Evolutionary conservation across 2,329 filamentous ascomycete species (phyloP).

Genomic region (Moelleriella libera): DNA sequence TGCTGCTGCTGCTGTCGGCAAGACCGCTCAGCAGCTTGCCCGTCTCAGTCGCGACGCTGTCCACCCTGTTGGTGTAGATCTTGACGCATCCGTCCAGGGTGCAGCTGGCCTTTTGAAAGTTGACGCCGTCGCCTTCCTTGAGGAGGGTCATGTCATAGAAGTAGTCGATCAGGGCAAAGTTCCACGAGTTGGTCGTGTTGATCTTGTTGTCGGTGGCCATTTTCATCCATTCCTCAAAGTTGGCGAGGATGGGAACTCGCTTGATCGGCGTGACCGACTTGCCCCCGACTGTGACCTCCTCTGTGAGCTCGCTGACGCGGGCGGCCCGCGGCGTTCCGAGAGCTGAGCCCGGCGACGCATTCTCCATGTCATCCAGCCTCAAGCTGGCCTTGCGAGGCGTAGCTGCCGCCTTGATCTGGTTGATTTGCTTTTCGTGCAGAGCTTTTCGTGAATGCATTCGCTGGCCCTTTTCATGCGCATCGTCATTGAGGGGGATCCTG

Average conservation of each 20-base stretch:
- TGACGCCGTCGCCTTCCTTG: slow-evolving; percentile 92
- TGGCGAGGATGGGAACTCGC: slow-evolving; percentile 85
- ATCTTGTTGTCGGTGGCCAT: slow-evolving; percentile 99
- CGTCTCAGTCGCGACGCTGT: slow-evolving; percentile 95
- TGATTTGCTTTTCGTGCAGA: slow-evolving; percentile 80
- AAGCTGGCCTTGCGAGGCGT: slow-evolving; percentile 52
- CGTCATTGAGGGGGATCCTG: slow-evolving; percentile 93
- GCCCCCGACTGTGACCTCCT: slow-evolving; percentile 53
- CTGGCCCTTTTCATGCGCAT: slow-evolving; percentile 79
- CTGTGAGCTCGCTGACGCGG: slow-evolving; percentile 28
- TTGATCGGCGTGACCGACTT: slow-evolving; percentile 87
- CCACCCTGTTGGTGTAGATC: slow-evolving; percentile 96
- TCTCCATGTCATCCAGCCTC: slow-evolving; percentile 43
- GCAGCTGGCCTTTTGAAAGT: slow-evolving; percentile 97
- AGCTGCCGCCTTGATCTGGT: slow-evolving; percentile 64
- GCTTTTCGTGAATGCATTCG: slow-evolving; percentile 79
- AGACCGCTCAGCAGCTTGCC: slow-evolving; percentile 88
- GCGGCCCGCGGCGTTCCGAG: slow-evolving; percentile 35
- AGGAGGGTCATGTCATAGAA: slow-evolving; percentile 98
- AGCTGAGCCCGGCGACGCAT: slow-evolving; percentile 39
- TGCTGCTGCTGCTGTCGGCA: slow-evolving; percentile 71
- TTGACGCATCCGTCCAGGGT: slow-evolving; percentile 97
- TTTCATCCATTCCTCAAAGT: slow-evolving; percentile 99
- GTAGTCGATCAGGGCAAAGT: slow-evolving; percentile 98
- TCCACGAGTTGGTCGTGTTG: slow-evolving; percentile 97